phyloP scores from a whole-genome alignment of 2,329 filamentous ascomycete genomes.

The Stylonectria norvegica region DNA sequence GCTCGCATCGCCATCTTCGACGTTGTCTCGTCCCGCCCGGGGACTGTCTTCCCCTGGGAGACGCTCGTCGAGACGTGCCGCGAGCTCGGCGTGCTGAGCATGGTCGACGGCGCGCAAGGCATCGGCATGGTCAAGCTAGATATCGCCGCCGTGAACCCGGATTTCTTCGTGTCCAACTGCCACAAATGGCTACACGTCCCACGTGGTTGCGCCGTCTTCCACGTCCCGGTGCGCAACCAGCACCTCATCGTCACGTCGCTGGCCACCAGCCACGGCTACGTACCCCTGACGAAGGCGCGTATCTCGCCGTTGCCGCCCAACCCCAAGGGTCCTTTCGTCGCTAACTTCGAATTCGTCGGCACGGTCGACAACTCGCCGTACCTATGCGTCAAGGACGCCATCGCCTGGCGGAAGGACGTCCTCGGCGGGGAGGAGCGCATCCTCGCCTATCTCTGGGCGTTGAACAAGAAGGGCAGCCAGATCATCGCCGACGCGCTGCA shows the following conservation, averaged over 20 bases:
- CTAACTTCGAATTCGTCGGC: conserved; percentile 72
- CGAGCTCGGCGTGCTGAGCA: conserved; percentile 64
- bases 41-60: conserved; percentile 77
- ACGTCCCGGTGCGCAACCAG: conserved; percentile 76
- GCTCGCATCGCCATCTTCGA: conserved; percentile 70
- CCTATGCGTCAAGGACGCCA: conserved; percentile 66
- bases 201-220: conserved; percentile 74
- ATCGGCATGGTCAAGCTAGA: conserved; percentile 75
- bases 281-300: conserved; percentile 38
- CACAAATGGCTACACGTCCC: conserved; percentile 90
- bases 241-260: conserved; percentile 68
- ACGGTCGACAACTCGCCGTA: conserved; percentile 72
- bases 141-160: conserved; percentile 63
- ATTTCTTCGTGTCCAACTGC: conserved; percentile 84
- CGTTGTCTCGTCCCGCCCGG: conserved; percentile 73
- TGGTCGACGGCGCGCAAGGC: conserved; percentile 82
- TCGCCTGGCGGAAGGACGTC: conserved; percentile 65
- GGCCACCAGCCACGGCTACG: conserved; percentile 78
- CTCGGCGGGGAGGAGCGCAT: conserved; percentile 74
- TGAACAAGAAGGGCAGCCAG: conserved; percentile 63
- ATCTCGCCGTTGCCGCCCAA: conserved; percentile 42
- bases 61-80: conserved; percentile 60
- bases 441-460: conserved; percentile 55
- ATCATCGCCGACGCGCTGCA: conserved; percentile 60
- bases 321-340: conserved; percentile 58